Evolutionary conservation across 805 yeast genomes (phyloP).

Genomic region (Blastobotrys muscicola): DNA sequence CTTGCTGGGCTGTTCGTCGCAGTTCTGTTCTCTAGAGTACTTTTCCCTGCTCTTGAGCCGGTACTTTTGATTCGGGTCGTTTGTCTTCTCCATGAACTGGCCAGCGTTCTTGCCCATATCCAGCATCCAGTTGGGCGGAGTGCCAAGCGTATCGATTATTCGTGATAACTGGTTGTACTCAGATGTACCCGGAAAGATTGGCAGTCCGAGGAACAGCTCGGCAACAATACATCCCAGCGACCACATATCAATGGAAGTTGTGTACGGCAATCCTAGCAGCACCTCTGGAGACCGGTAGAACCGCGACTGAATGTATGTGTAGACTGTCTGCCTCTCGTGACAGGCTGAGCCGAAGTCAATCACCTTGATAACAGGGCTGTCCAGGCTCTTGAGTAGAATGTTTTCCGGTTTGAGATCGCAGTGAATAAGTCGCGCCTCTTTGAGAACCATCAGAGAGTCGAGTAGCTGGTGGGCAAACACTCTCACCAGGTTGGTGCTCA

Average conservation of each 20-base stretch:
- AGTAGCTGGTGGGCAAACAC: slow-evolving; percentile 71
- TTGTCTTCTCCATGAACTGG: slow-evolving; percentile 50
- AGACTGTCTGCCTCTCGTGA: slow-evolving; percentile 79
- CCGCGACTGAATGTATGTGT: slow-evolving; percentile 86
- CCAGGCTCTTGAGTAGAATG: slow-evolving; percentile 68
- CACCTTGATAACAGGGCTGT: slow-evolving; percentile 77
- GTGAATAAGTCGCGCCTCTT: slow-evolving; percentile 78
- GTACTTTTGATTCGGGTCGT: slow-evolving; percentile 28
- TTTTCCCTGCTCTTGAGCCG: slow-evolving; percentile 43
- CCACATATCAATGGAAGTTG: slow-evolving; percentile 95
- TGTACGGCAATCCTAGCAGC: slow-evolving; percentile 81
- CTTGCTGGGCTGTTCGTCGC: slow-evolving; percentile 69
- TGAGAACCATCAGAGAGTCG: slow-evolving; percentile 71
- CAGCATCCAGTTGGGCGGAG: slow-evolving; percentile 92
- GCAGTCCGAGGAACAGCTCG: slow-evolving; percentile 83
- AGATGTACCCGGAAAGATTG: slow-evolving; percentile 88
- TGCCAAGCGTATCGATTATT: slow-evolving; percentile 70
- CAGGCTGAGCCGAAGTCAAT: slow-evolving; percentile 97
- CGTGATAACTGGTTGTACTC: slow-evolving; percentile 85
- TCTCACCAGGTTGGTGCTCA: slow-evolving; percentile 68
- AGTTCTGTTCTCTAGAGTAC: slow-evolving; percentile 35
- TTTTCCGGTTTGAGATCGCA: slow-evolving; percentile 98
- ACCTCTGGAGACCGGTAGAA: slow-evolving; percentile 95
- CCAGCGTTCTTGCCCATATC: slow-evolving; percentile 84
- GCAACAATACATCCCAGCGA: slow-evolving; percentile 89